Conservation (phyloP, 2,329 filamentous ascomycete genomes). For the Trichoderma gracile region DNA sequence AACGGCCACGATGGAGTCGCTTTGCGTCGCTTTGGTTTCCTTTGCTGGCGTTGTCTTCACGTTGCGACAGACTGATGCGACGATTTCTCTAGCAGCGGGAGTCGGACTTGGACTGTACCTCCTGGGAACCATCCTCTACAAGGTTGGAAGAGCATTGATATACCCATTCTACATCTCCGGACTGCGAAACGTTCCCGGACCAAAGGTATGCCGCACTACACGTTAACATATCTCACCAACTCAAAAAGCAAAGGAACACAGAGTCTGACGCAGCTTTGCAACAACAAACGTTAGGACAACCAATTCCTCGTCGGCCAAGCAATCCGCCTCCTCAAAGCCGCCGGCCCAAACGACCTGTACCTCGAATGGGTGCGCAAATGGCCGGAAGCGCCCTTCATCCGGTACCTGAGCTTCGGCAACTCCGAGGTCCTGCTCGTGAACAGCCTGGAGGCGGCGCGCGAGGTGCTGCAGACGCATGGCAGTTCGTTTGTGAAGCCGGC, state of each 20-base stretch:
- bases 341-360: conserved; percentile 17
- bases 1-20: conserved; percentile 14
- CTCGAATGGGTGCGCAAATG: conserved; percentile 22
- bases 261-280: no score
- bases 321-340: conserved; percentile 1
- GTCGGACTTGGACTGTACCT: background rate
- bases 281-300: conserved; percentile 1
- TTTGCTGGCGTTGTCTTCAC: conserved; percentile 1
- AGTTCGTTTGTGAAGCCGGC: conserved; percentile 17
- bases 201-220: conserved; percentile 22
- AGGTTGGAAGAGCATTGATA: conserved; percentile 18
- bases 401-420: conserved; percentile 15
- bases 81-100: background rate
- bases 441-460: conserved; percentile 21
- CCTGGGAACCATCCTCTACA: background rate
- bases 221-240: no score
- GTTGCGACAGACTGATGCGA: background rate
- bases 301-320: conserved; percentile 23
- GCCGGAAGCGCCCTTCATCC: conserved; percentile 21
- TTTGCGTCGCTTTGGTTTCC: background rate
- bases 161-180: conserved; percentile 18
- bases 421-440: conserved; percentile 20
- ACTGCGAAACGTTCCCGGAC: conserved; percentile 21
- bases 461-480: conserved; percentile 19
- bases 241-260: no score